Conservation (phyloP, 441 rosid genomes). For the Rhodomyrtus psidioides region DNA sequence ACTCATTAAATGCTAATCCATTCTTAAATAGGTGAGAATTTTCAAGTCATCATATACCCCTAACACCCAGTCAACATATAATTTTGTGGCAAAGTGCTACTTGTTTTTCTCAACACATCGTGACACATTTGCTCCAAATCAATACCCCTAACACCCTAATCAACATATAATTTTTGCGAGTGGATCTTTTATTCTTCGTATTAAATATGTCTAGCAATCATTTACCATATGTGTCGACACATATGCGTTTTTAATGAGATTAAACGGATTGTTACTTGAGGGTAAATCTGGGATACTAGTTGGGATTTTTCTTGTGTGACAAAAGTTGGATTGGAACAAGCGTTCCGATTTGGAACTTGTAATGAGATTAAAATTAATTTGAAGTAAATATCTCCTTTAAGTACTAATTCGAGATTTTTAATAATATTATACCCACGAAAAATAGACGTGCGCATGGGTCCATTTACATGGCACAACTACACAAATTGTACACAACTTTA, state of each 20-base stretch:
- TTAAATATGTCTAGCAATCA: fast-evolving
- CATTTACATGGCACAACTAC: background rate
- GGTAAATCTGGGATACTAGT: too few relatives aligned
- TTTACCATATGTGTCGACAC: background rate
- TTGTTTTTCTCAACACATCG: too few relatives aligned
- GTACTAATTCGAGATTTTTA: background rate
- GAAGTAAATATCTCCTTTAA: background rate
- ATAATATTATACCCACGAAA: background rate
- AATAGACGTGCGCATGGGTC: background rate
- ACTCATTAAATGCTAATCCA: too few relatives aligned
- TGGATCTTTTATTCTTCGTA: background rate
- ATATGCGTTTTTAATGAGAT: background rate
- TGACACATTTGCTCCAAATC: background rate
- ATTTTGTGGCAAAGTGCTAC: too few relatives aligned
- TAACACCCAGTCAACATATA: too few relatives aligned
- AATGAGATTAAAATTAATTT: background rate
- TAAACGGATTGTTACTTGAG: background rate
- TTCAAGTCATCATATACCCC: too few relatives aligned
- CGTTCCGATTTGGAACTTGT: background rate
- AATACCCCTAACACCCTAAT: background rate
- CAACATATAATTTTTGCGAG: background rate
- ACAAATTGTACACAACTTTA: background rate
- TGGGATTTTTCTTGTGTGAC: background rate
- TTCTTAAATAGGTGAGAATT: too few relatives aligned
- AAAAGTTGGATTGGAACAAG: background rate